phyloP scores from a whole-genome alignment of 345 rosid species.

The Eucalyptus coolabah region DNA sequence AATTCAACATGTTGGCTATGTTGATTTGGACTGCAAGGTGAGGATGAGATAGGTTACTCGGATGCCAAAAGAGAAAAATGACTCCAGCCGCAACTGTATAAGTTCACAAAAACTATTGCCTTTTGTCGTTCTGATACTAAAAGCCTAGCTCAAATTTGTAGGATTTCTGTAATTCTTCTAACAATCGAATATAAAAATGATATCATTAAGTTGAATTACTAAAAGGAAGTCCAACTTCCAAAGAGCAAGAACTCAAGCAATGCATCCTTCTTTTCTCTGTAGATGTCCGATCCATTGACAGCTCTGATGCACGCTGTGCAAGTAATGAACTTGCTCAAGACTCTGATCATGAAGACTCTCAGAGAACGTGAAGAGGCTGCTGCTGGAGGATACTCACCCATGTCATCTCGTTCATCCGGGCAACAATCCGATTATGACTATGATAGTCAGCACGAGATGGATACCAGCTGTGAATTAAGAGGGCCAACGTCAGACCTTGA shows the following conservation, averaged over 20 bases:
- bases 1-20: not conserved
- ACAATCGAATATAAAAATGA: not conserved
- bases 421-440: slow-evolving; percentile 46
- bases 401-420: slow-evolving; percentile 48
- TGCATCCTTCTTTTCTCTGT: not conserved
- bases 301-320: slow-evolving; percentile 97
- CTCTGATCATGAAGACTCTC: slow-evolving; percentile 46
- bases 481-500: slow-evolving; percentile 39
- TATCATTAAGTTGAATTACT: not conserved
- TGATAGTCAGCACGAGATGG: slow-evolving; percentile 74
- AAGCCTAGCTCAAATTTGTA: not conserved
- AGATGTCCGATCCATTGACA: slow-evolving; percentile 98
- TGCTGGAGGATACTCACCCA: slow-evolving; percentile 60
- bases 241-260: not conserved
- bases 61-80: not conserved
- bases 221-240: not conserved
- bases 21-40: not conserved
- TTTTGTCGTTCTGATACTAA: not conserved
- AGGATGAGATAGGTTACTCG: not conserved
- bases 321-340: slow-evolving; percentile 97
- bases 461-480: slow-evolving; percentile 61
- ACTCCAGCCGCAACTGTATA: not conserved
- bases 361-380: slow-evolving; percentile 70
- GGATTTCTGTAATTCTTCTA: not conserved
- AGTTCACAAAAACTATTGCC: not conserved